Conservation (phyloP, 2,329 filamentous ascomycete species). For the Drechslerella stenobrocha region DNA sequence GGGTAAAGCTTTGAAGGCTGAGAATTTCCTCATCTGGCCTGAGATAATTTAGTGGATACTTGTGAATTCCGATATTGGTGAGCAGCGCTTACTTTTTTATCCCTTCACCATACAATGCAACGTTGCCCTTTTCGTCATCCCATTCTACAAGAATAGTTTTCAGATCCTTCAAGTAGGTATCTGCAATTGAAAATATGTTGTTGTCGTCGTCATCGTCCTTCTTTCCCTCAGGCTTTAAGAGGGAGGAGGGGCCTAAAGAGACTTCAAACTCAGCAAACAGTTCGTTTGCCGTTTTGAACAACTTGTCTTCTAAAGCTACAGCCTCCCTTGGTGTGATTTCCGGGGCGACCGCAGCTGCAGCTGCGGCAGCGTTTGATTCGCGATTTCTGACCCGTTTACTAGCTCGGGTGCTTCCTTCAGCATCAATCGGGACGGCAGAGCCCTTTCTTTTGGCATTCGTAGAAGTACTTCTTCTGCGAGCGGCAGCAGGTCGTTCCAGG, state of each 20-base stretch:
- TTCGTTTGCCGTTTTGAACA: slow-evolving; percentile 52
- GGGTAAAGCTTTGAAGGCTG: slow-evolving; percentile 46
- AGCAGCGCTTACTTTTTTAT: slow-evolving; percentile 46
- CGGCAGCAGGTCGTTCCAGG: slow-evolving; percentile 31
- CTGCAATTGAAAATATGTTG: slow-evolving; percentile 24
- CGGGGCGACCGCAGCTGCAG: slow-evolving; percentile 54
- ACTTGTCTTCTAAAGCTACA: slow-evolving; percentile 51
- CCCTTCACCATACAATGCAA: slow-evolving; percentile 53
- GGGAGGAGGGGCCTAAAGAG: slow-evolving; percentile 50
- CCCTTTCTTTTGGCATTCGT: slow-evolving; percentile 52
- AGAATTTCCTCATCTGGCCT: slow-evolving; percentile 45
- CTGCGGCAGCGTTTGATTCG: slow-evolving; percentile 62
- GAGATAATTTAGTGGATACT: slow-evolving; percentile 1
- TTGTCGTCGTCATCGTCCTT: slow-evolving; percentile 47
- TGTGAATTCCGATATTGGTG: background rate
- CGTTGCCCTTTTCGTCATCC: slow-evolving; percentile 56
- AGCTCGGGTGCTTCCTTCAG: slow-evolving; percentile 51
- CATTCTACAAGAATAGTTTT: slow-evolving; percentile 55
- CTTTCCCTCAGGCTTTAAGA: slow-evolving; percentile 48
- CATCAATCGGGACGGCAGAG: slow-evolving; percentile 51
- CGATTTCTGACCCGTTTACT: slow-evolving; percentile 69
- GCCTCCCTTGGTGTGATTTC: slow-evolving; percentile 41
- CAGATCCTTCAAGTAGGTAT: slow-evolving; percentile 54
- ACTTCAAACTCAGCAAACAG: slow-evolving; percentile 51
- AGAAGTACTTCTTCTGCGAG: slow-evolving; percentile 50